Percentiles rank a stretch among this genome's conserved stretches.
Evolutionary conservation across 495 filamentous ascomycete species (phyloP).

Genomic region (Aspergillus taichungensis): DNA sequence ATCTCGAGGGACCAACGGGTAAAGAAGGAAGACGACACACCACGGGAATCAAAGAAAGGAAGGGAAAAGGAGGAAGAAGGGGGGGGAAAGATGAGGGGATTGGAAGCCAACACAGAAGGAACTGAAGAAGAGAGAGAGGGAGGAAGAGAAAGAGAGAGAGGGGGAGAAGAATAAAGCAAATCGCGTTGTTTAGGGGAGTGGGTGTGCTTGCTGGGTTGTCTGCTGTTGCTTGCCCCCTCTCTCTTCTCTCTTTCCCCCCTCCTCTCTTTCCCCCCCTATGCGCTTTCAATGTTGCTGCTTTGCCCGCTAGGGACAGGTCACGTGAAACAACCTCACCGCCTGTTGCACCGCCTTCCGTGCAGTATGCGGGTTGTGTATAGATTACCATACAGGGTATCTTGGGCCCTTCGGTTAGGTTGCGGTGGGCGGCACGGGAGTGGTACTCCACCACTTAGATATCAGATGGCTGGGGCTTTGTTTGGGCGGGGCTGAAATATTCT

Average conservation of each 20-base stretch:
- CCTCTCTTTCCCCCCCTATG: constrained; percentile 9
- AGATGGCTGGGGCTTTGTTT: too few species aligned
- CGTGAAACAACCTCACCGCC: constrained; percentile 16
- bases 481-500: too few species aligned
- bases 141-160: constrained; percentile 2
- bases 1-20: too few species aligned
- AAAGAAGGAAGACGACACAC: background rate
- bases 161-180: constrained; percentile 3
- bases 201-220: constrained; percentile 7
- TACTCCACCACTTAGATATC: too few species aligned
- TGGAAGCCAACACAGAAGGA: background rate
- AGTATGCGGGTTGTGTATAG: constrained; percentile 2
- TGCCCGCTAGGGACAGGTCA: constrained; percentile 13
- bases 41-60: background rate
- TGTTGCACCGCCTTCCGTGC: constrained; percentile 4
- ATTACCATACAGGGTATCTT: constrained; percentile 3
- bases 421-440: too few species aligned
- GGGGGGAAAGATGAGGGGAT: background rate
- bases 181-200: constrained; percentile 13
- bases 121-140: background rate
- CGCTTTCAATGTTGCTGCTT: constrained; percentile 10
- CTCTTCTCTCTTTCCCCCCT: background rate
- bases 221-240: constrained; percentile 10
- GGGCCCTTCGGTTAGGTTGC: too few species aligned
- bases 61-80: background rate